Evolutionary conservation across 768 basidiomycete species (phyloP), one percentile per base, ranked within the genome.

Genomic region (Butyriboletus loyo): DNA sequence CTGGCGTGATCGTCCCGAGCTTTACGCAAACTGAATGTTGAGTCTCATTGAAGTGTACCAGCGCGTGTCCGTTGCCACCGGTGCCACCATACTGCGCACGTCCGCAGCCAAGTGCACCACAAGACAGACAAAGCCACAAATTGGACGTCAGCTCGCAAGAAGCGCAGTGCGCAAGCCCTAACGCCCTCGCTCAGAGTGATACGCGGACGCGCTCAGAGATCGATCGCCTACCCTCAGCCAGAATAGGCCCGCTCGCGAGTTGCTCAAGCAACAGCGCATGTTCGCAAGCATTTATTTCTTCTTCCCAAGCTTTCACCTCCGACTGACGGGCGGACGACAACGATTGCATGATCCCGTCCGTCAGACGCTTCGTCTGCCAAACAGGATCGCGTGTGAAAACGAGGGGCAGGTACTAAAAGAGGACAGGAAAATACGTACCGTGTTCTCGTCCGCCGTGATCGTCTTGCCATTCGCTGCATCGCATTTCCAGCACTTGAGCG

Each of bases 251-350:
- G n/a, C 55, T 55, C 4, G 55, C 39, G 0, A 62, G 65, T 56
- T 86, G 86, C 32, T 80, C 67, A 4, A 88, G 69, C 11, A 76
- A 75, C 11, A 81, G 67, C 8, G 84, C 79, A 57, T 99, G 97
- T 63, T 92, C 86, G 76, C 97, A 99, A 7, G 92, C 71, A 0
- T 75, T 63, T 37, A 97, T 86, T 59, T 98, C 96, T 68, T 98
- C 95, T 67, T 98, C 93, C 97, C 97, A 99, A 7, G 97, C 89
- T 71, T 97, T 88, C 43, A 99, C 88, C 63, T 98, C 94, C 0
- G 89, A 92, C 65, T 96, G 89, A 43, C 93, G 89, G 0, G 92
- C 88, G 2, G 92, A 95, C 0, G 93, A 92, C 60, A 92, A 75
- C 2, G 93, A 85, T 2, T 78, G 73, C 83, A 97, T 86, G 50